Base-by-base conservation (phyloP, 2,329 filamentous ascomycete genomes). In the Fusarium keratoplasticum region DNA sequence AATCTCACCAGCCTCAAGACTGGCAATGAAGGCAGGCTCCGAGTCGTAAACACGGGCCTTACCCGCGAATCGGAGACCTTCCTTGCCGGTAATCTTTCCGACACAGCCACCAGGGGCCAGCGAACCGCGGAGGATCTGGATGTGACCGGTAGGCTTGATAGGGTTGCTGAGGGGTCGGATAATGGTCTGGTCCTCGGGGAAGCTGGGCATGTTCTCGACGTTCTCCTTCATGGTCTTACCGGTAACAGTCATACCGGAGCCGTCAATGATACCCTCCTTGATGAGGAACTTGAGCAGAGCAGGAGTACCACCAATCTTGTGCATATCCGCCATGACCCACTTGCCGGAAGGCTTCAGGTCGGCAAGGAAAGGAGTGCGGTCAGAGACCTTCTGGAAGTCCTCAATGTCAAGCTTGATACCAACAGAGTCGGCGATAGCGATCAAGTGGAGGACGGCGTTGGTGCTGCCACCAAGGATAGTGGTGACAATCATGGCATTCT, bases 21-120 rank as follows among this genome's bases (percentile, higher is more conserved):
- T 94, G 31, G 88, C 85, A 80, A 97, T 94, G 77, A 98, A 93
- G 79, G 92, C 89, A 76, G 92, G 88, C 84, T 98, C 95, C 74
- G 95, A 94, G 83, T 98, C 89, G 82, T 95, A 98, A 73, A 95
- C 94, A 47, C 91, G 89, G 5, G 95, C 95, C 80, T 92, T 94
- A 68, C 95, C 95, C 14, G 88, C 91, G 83, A 98, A 98, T 13
- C 86, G 87, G 18, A 94, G 89, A n/a, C 95, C 95, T 83, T 98
- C 95, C 85, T 98, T 98, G 59, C 95, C 95, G 0, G 95, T 98
- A 82, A 98, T 98, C 84, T 98, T 98, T 71, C 95, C 95, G 13
- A 98, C 95, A 1, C 94, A 94, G 59, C 95, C 95, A 11, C 92
- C 93, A 3, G 95, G 95, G 1, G 95, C 95, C 40, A 98, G 89